Evolutionary conservation across 2,329 filamentous ascomycete species (phyloP), one percentile per base, ranked within the genome.

Genomic region (Fusarium nodosum): DNA sequence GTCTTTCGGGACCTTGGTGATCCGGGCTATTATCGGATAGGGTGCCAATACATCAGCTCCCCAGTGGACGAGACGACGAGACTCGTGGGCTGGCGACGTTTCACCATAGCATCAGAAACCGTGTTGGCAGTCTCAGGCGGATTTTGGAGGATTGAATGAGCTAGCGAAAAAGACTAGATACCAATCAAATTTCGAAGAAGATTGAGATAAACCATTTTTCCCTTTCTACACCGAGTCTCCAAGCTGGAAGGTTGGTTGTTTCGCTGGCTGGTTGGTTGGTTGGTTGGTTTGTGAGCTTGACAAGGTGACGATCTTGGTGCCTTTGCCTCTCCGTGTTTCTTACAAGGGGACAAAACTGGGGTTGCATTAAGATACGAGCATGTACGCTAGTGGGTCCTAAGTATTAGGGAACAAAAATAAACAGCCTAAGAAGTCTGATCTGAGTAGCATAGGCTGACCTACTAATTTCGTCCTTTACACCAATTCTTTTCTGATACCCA

Each of bases 81-180:
- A 52, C 46, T 60, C 53, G 42, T 56, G 57, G 54, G 48, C 24
- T 48, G 36, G 20, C 33, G 50, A 45, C 56, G 67, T 69, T 69
- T 69, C 67, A 69, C 67, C 62, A 69, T 50, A 48, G 66, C 66
- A 51, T 64, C 66, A 69, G 68, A 67, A 54, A 59, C 28, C 38
- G 34, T 46, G 38, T 47, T 52, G 54, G 20, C 51, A 31, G 66
- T 67, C 52, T 69, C 62, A 65, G 62, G 60, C 60, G 22, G 31
- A 41, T 42, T 65, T 30, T 26, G 11, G 42, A 31, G 53, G 54
- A 39, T 45, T 42, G 41, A 34, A 48, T n/a, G 18, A 47, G 36
- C 53, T 65, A 48, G 42, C 52, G 20, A 42, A 63, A 39, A 31
- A 38, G 30, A 22, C 34, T 42, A 52, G 57, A 70, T 67, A 59